These are phyloP conservation scores for Leccinum rimulosum DNA, from an alignment of 768 basidiomycete species.

Conservation along the genomic window DNA sequence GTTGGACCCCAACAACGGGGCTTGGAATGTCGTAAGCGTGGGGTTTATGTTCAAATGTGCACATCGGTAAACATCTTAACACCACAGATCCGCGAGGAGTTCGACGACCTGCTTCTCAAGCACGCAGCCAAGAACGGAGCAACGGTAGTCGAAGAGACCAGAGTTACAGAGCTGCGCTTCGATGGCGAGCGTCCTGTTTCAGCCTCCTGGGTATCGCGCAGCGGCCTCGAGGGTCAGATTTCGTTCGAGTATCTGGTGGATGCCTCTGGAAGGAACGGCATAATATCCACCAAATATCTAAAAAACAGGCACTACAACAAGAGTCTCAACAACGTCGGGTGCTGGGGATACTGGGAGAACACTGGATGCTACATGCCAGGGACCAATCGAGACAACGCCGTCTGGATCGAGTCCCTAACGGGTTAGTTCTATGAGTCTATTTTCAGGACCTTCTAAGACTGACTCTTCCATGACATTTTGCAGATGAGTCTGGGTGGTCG, in stretches of 20 bases:
- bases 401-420: conserved; percentile 36
- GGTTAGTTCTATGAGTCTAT: neutral
- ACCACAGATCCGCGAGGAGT: conserved; percentile 5
- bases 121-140: neutral
- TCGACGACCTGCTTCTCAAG: conserved; percentile 7
- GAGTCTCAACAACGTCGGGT: conserved; percentile 33
- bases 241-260: conserved; percentile 10
- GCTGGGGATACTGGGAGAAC: conserved; percentile 38
- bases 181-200: conserved; percentile 2
- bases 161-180: conserved; percentile 5
- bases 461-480: conserved; percentile 8
- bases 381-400: conserved; percentile 33
- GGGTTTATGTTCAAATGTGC: neutral
- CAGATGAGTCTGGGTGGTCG: conserved; percentile 55
- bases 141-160: conserved; percentile 3
- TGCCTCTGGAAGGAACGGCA: conserved; percentile 12
- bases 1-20: conserved; percentile 6
- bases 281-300: conserved; percentile 28
- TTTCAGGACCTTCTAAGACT: neutral
- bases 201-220: conserved; percentile 3
- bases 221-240: conserved; percentile 2
- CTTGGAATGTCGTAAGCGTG: conserved; percentile 9
- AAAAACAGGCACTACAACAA: conserved; percentile 35
- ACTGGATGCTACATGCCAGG: conserved; percentile 29
- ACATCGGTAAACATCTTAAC: too few relatives aligned